phyloP scores from a whole-genome alignment of 2,329 filamentous ascomycete genomes.

The Erysiphe pulchra region DNA sequence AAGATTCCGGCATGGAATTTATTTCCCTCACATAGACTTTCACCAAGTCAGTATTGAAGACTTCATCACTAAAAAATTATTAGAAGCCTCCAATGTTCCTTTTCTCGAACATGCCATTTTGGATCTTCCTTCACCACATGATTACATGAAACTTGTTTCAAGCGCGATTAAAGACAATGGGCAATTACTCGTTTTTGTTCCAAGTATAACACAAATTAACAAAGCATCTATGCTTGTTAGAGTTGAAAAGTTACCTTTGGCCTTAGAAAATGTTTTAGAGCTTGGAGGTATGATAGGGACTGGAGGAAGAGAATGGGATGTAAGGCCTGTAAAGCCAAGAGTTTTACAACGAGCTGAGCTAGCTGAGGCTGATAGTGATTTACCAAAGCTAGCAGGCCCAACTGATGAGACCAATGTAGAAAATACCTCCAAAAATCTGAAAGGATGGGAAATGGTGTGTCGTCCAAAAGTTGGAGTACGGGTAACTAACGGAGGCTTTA shows the following conservation, averaged over 20 bases:
- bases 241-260: slow-evolving; percentile 24
- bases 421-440: not conserved
- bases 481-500: slow-evolving; percentile 23
- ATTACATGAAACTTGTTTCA: slow-evolving; percentile 21
- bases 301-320: slow-evolving; percentile 36
- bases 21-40: slow-evolving; percentile 46
- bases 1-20: slow-evolving; percentile 43
- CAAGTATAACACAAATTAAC: slow-evolving; percentile 54
- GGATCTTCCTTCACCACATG: slow-evolving; percentile 41
- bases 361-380: not conserved
- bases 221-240: slow-evolving; percentile 31
- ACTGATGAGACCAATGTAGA: not conserved
- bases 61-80: slow-evolving; percentile 31
- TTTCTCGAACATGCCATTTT: slow-evolving; percentile 50
- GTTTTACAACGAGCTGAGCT: slow-evolving; percentile 7
- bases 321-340: slow-evolving; percentile 21
- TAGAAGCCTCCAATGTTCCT: slow-evolving; percentile 18
- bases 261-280: slow-evolving; percentile 33
- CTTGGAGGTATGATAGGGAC: slow-evolving; percentile 22
- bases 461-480: slow-evolving; percentile 23
- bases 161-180: slow-evolving; percentile 37
- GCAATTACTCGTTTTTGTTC: slow-evolving; percentile 43
- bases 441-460: slow-evolving; percentile 21
- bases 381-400: not conserved
- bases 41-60: slow-evolving; percentile 38